Conservation (phyloP, 805 yeast genomes). For the Candida michaelii region DNA sequence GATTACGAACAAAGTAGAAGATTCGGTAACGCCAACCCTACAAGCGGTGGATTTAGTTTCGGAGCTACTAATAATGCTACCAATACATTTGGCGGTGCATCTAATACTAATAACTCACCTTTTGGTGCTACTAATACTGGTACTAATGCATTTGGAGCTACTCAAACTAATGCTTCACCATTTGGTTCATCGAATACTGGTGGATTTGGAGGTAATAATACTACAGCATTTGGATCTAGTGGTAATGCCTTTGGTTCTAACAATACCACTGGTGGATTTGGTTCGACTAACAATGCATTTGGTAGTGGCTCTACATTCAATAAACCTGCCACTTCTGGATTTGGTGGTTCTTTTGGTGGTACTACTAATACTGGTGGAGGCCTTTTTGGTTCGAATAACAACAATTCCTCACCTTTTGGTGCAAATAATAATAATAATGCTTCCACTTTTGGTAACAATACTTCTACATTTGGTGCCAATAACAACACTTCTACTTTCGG, state of each 20-base stretch:
- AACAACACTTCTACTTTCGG: slow-evolving; percentile 20
- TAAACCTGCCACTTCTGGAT: slow-evolving; percentile 20
- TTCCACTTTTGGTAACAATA: background rate
- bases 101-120: slow-evolving; percentile 20
- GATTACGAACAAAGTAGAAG: slow-evolving; percentile 79
- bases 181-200: slow-evolving; percentile 25
- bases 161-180: slow-evolving; percentile 16
- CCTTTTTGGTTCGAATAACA: slow-evolving; percentile 31
- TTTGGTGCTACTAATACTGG: slow-evolving; percentile 24
- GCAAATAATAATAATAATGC: slow-evolving; percentile 19
- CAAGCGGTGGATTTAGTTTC: slow-evolving; percentile 38
- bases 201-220: slow-evolving; percentile 30
- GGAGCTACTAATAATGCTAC: slow-evolving; percentile 34
- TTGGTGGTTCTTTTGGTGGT: slow-evolving; percentile 15
- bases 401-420: slow-evolving; percentile 24
- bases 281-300: slow-evolving; percentile 22
- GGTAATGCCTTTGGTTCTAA: slow-evolving; percentile 29
- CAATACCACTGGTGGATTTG: slow-evolving; percentile 16
- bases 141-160: slow-evolving; percentile 30
- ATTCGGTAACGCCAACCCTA: slow-evolving; percentile 45
- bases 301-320: slow-evolving; percentile 21
- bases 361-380: slow-evolving; percentile 10
- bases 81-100: slow-evolving; percentile 33
- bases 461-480: slow-evolving; percentile 27
- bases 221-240: slow-evolving; percentile 17